These are phyloP conservation scores for Aspergillus fijiensis DNA, from an alignment of 2,329 filamentous ascomycete species.

Conservation along the genomic window DNA sequence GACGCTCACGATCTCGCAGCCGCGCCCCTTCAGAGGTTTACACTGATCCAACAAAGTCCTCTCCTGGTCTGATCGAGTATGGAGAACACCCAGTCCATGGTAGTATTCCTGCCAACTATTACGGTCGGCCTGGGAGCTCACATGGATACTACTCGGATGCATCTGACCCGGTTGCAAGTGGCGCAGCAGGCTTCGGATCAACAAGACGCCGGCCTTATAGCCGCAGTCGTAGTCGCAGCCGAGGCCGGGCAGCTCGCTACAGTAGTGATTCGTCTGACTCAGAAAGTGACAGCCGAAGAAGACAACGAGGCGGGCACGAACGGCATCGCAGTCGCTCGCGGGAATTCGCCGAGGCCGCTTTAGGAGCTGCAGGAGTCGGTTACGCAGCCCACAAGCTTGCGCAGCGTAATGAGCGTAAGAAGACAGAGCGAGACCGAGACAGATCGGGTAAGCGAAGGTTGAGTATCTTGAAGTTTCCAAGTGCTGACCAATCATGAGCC, in stretches of 20 bases:
- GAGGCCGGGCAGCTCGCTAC: conserved; percentile 32
- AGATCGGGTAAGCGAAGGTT: conserved; percentile 43
- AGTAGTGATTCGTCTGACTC: conserved; percentile 40
- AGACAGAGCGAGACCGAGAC: conserved; percentile 52
- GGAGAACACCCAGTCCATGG: conserved; percentile 62
- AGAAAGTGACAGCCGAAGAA: conserved; percentile 34
- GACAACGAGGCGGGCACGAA: conserved; percentile 31
- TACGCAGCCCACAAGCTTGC: conserved; percentile 58
- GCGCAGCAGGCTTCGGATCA: conserved; percentile 27
- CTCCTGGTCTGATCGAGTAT: conserved; percentile 61
- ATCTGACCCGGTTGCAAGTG: conserved; percentile 42
- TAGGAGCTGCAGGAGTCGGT: conserved; percentile 58
- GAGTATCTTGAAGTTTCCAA: not conserved
- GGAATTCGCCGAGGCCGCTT: conserved; percentile 54
- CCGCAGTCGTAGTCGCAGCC: conserved; percentile 50
- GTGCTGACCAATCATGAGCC: conserved; percentile 31
- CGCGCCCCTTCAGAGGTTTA: conserved; percentile 42
- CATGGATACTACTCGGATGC: conserved; percentile 44
- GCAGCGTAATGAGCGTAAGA: conserved; percentile 57
- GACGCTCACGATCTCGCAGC: conserved; percentile 50
- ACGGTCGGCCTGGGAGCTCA: conserved; percentile 42
- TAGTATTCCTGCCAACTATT: conserved; percentile 51
- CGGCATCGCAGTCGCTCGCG: conserved; percentile 43
- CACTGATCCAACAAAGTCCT: conserved; percentile 42
- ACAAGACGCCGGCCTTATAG: conserved; percentile 40